Conservation (phyloP, 495 filamentous ascomycete genomes). For the Paragyromitra xinjiangensis region DNA sequence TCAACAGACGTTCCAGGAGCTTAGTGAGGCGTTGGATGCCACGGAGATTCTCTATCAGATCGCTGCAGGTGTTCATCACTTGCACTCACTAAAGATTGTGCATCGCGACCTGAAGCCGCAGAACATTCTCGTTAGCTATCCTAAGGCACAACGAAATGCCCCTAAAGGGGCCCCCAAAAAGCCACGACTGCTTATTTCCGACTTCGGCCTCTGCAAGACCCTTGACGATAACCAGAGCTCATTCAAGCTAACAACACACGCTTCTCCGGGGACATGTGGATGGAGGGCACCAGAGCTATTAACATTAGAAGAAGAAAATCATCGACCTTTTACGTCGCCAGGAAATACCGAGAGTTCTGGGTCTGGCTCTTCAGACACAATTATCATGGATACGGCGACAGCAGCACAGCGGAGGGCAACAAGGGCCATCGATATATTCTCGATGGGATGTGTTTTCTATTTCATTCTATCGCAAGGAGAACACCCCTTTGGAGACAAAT, state of each 20-base stretch:
- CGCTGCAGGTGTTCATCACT: conserved; percentile 81
- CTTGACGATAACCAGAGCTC: conserved; percentile 95
- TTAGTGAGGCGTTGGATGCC: conserved; percentile 66
- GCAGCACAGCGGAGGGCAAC: conserved; percentile 78
- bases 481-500: conserved; percentile 96
- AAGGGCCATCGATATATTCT: conserved; percentile 95
- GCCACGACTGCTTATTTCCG: conserved; percentile 87
- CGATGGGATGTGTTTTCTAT: conserved; percentile 93
- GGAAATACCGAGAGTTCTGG: conserved; percentile 59
- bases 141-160: conserved; percentile 59
- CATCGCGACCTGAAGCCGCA: conserved; percentile 97
- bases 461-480: conserved; percentile 89
- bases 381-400: conserved; percentile 69
- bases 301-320: conserved; percentile 72
- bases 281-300: conserved; percentile 97
- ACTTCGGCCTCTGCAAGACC: conserved; percentile 98
- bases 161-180: conserved; percentile 67
- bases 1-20: conserved; percentile 68
- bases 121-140: conserved; percentile 82
- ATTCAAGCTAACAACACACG: conserved; percentile 90
- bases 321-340: conserved; percentile 57
- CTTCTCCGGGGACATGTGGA: conserved; percentile 78
- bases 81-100: conserved; percentile 92
- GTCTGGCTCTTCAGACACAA: conserved; percentile 66
- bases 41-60: conserved; percentile 82